Evolutionary conservation across 257 asterid genomes (phyloP).

Genomic region (Salvia splendens): DNA sequence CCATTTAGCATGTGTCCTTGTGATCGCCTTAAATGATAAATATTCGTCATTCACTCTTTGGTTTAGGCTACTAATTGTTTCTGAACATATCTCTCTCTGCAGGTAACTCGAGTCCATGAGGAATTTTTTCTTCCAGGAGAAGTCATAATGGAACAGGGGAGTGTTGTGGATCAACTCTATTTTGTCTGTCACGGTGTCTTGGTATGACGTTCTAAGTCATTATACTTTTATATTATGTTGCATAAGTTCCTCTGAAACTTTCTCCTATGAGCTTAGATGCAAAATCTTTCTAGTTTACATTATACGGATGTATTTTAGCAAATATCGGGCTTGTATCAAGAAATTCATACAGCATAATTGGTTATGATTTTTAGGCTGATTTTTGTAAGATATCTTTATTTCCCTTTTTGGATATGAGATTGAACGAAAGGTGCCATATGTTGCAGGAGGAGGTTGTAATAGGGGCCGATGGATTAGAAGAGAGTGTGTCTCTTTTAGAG

Average conservation of each 20-base stretch:
- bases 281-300: not conserved
- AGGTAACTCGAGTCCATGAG: slow-evolving; percentile 90
- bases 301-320: not conserved
- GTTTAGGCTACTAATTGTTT: not conserved
- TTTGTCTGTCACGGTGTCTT: slow-evolving; percentile 79
- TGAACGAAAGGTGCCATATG: slow-evolving; percentile 11
- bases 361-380: not conserved
- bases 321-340: not conserved
- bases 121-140: slow-evolving; percentile 96
- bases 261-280: not conserved
- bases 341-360: not conserved
- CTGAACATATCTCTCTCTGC: slow-evolving; percentile 19
- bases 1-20: not conserved
- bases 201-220: slow-evolving; percentile 41
- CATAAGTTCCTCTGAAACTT: slow-evolving; percentile 9
- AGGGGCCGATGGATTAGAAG: slow-evolving; percentile 71
- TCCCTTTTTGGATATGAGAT: not conserved
- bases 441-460: slow-evolving; percentile 76
- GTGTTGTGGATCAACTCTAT: slow-evolving; percentile 84
- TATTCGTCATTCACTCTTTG: not conserved
- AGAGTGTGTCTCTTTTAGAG: slow-evolving; percentile 56
- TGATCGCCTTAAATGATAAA: not conserved
- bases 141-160: slow-evolving; percentile 88
- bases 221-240: not conserved
- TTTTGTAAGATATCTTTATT: not conserved